Conservation (phyloP, 495 filamentous ascomycete genomes). For the Xylaria cubensis region DNA sequence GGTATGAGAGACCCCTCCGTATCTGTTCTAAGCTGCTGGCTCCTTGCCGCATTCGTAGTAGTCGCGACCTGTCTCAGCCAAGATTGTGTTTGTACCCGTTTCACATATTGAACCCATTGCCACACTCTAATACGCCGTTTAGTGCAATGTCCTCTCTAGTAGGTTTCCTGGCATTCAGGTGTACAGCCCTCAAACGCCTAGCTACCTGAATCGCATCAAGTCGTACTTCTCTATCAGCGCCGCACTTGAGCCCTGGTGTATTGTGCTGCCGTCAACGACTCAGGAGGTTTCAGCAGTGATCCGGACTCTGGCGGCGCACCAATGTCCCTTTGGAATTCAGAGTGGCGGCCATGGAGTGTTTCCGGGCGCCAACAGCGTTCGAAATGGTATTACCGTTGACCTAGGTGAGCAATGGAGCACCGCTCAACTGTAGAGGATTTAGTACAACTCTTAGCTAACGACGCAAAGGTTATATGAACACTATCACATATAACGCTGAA, state of each 20-base stretch:
- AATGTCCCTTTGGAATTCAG: slow-evolving; percentile 49
- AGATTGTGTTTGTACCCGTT: slow-evolving; percentile 8
- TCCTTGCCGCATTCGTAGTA: slow-evolving; percentile 2
- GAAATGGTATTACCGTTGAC: slow-evolving; percentile 58
- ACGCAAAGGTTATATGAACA: slow-evolving; percentile 41
- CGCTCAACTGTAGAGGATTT: slow-evolving; percentile 22
- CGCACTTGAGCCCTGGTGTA: slow-evolving; percentile 37
- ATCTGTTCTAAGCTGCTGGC: not conserved
- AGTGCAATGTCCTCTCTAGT: slow-evolving; percentile 1
- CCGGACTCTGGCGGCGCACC: slow-evolving; percentile 27
- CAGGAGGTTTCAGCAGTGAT: slow-evolving; percentile 42
- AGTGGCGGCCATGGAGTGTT: slow-evolving; percentile 52
- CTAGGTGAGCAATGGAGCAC: slow-evolving; percentile 15
- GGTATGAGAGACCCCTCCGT: not conserved
- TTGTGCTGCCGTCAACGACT: slow-evolving; percentile 41
- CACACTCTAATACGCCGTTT: not conserved
- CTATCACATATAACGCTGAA: slow-evolving; percentile 36
- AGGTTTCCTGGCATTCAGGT: not conserved
- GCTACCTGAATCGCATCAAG: slow-evolving; percentile 15
- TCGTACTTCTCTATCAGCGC: slow-evolving; percentile 22
- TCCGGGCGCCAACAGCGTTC: slow-evolving; percentile 46
- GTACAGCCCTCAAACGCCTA: slow-evolving; percentile 8
- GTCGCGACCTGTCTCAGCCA: not conserved
- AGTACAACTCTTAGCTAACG: not conserved
- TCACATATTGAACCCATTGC: not conserved